Evolutionary conservation across 2,329 filamentous ascomycete species (phyloP).

Genomic region (Graphilbum fragrans): DNA sequence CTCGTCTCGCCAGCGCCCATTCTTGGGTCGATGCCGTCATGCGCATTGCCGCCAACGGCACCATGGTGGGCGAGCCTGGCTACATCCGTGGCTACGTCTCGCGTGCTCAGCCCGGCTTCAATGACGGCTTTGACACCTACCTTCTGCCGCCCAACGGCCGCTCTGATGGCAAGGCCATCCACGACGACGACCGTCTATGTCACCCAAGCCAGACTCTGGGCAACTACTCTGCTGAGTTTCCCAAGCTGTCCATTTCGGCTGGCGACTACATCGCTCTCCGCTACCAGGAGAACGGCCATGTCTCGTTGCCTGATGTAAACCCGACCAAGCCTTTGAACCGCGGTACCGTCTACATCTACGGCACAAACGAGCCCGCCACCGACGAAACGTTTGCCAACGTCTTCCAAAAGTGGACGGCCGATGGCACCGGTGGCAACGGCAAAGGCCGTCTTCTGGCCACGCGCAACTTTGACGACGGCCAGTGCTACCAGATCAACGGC

Average conservation of each 20-base stretch:
- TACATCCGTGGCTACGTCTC: conserved; percentile 61
- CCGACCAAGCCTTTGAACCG: conserved; percentile 50
- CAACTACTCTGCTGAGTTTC: conserved; percentile 45
- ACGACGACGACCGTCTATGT: conserved; percentile 46
- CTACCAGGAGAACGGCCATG: conserved; percentile 68
- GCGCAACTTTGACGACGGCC: conserved; percentile 78
- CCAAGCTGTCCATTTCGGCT: conserved; percentile 46
- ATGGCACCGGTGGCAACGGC: conserved; percentile 70
- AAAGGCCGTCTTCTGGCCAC: conserved; percentile 65
- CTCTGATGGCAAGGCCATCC: conserved; percentile 32
- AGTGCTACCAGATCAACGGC: conserved; percentile 73
- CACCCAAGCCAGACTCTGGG: conserved; percentile 47
- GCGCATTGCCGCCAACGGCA: conserved; percentile 60
- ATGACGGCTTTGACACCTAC: conserved; percentile 46
- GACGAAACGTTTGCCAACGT: conserved; percentile 47
- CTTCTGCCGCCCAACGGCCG: conserved; percentile 46
- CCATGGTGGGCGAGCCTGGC: conserved; percentile 57
- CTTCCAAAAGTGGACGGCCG: conserved; percentile 63
- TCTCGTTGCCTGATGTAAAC: conserved; percentile 45
- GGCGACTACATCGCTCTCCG: conserved; percentile 55
- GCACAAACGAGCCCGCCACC: conserved; percentile 46
- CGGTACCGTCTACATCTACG: conserved; percentile 66
- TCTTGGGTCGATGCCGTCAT: conserved; percentile 73
- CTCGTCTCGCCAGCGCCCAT: conserved; percentile 39
- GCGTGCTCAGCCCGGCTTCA: conserved; percentile 42